Evolutionary conservation across 768 basidiomycete genomes (phyloP).

Genomic region (Chlorophyllum brunneum): DNA sequence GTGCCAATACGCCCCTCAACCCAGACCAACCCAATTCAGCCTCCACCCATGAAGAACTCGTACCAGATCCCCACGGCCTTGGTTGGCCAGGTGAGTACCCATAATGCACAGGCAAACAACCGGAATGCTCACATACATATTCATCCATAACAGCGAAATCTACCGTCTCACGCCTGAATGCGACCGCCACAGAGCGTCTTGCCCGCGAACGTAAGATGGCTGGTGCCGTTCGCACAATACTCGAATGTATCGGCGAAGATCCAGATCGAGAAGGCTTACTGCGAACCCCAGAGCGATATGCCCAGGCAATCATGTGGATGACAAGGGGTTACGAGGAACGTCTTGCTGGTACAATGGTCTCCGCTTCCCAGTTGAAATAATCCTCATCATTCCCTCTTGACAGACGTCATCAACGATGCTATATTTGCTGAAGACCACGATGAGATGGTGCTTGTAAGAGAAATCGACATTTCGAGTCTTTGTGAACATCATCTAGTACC

Average conservation of each 20-base stretch:
- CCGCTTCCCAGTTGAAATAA: conserved; percentile 17
- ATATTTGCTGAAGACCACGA: conserved; percentile 99
- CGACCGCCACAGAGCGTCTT: conserved; percentile 67
- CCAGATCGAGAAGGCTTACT: conserved; percentile 91
- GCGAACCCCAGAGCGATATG: conserved; percentile 92
- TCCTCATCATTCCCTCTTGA: conserved; percentile 15
- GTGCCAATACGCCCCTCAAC: conserved; percentile 55
- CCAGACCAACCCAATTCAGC: conserved; percentile 34
- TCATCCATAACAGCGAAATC: conserved; percentile 66
- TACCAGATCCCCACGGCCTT: conserved; percentile 69
- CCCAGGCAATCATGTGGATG: conserved; percentile 98
- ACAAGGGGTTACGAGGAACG: conserved; percentile 97
- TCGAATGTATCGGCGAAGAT: conserved; percentile 98
- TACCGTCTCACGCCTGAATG: conserved; percentile 79
- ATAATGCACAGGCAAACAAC: not conserved
- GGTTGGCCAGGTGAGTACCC: conserved; percentile 82
- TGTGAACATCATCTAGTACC: conserved; percentile 99
- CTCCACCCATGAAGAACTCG: conserved; percentile 27
- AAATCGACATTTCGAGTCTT: conserved; percentile 94
- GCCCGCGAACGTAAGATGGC: conserved; percentile 76
- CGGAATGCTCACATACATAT: conserved; percentile 1
- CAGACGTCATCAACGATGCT: conserved; percentile 98
- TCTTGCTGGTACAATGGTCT: conserved; percentile 59
- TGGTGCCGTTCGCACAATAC: conserved; percentile 81
- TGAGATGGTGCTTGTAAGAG: conserved; percentile 97